phyloP scores from a whole-genome alignment of 495 filamentous ascomycete species.

The Aspergillus bridgeri region DNA sequence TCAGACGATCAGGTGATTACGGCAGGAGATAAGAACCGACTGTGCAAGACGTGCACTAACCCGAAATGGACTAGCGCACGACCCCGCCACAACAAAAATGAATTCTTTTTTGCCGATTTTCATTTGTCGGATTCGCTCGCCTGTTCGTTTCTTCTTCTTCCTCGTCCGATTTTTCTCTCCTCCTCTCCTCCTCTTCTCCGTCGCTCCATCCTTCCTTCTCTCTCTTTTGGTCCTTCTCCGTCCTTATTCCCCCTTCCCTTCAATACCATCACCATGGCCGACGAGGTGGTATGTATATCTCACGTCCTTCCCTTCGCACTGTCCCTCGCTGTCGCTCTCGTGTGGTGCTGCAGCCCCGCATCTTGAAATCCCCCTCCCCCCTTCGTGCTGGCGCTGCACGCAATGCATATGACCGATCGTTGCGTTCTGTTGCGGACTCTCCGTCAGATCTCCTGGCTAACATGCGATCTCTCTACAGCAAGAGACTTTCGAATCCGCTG shows the following conservation, averaged over 20 bases:
- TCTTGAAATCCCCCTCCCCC: conserved; percentile 23
- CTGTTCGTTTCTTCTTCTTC: conserved; percentile 11
- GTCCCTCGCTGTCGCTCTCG: conserved; percentile 12
- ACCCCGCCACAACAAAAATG: conserved; percentile 41
- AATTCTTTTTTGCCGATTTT: conserved; percentile 23
- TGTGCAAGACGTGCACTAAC: conserved; percentile 22
- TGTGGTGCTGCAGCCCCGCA: conserved; percentile 31
- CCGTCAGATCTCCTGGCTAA: background rate
- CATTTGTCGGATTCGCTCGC: conserved; percentile 27
- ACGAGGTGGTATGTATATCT: conserved; percentile 29
- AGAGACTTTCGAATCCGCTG: conserved; percentile 84
- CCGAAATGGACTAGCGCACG: conserved; percentile 26
- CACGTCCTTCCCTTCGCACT: conserved; percentile 6
- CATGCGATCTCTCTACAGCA: conserved; percentile 59
- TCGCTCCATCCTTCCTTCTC: conserved; percentile 10
- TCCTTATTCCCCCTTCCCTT: conserved; percentile 8
- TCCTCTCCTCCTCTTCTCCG: conserved; percentile 18
- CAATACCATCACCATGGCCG: conserved; percentile 40
- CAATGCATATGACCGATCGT: background rate
- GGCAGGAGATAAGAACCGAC: conserved; percentile 6
- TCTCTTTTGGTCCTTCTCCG: conserved; percentile 8
- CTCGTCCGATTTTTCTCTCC: conserved; percentile 19
- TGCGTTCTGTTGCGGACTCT: background rate
- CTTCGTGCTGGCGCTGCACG: conserved; percentile 4
- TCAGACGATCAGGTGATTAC: conserved; percentile 3